phyloP scores from a whole-genome alignment of 2,329 filamentous ascomycete species.

The Fusarium sublunatum region DNA sequence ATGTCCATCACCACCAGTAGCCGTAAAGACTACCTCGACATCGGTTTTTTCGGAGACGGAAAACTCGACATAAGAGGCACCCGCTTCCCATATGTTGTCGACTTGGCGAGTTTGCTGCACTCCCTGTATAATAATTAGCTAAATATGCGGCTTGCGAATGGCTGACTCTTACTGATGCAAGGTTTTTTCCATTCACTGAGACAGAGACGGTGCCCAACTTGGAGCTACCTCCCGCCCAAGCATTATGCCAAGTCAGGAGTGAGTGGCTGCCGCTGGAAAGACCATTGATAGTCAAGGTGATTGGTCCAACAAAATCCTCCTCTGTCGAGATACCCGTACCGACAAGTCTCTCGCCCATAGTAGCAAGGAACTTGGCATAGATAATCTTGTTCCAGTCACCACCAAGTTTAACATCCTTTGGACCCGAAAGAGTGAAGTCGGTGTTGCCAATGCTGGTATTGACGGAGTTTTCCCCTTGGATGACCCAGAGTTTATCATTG shows the following conservation, averaged over 20 bases:
- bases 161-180: background rate
- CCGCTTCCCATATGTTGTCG: background rate
- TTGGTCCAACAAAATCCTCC: background rate
- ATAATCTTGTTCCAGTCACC: constrained; percentile 5
- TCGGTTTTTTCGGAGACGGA: background rate
- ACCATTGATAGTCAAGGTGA: constrained; percentile 2
- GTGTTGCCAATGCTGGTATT: background rate
- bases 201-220: background rate
- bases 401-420: background rate
- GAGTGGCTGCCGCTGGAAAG: constrained; percentile 6
- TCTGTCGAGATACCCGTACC: constrained; percentile 6
- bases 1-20: background rate
- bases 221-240: background rate
- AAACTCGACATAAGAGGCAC: background rate
- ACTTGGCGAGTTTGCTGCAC: background rate
- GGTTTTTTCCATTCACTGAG: background rate
- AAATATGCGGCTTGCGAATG: too few species aligned
- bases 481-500: constrained; percentile 1
- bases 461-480: background rate
- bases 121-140: background rate
- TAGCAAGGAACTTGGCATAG: constrained; percentile 1
- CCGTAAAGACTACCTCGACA: background rate
- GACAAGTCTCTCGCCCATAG: constrained; percentile 5
- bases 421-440: constrained; percentile 1
- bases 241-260: constrained; percentile 6